Base-by-base conservation (phyloP, 2,329 filamentous ascomycete genomes). In the Delphinella strobiligena region DNA sequence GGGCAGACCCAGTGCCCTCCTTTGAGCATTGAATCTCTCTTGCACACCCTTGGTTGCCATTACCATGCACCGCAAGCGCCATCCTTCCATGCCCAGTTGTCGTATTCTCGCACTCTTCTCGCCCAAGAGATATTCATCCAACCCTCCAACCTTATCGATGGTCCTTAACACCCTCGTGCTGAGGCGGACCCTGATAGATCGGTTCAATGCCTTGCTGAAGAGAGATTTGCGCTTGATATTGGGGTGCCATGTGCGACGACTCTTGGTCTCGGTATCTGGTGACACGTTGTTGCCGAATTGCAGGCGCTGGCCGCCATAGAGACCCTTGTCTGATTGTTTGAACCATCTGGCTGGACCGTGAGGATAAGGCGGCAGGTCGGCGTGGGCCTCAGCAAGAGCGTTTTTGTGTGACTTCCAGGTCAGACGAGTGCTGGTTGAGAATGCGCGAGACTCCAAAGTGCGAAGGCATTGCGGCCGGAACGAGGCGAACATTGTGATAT, bases 41-140 rank as follows among this genome's bases (percentile, higher is more conserved):
- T 78, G 76, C 37, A 93, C 72, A 15, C 64, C 63, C 1, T 69
- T 65, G 4, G 78, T 87, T 65, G 89, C 84, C 80, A 95, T 86
- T 45, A 98, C 68, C 46, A 83, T 74, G 83, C 87, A 95, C 48
- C 91, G 71, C 54, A 98, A 65, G 51, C 80, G 76, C 91, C 91
- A 98, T 5, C 91, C 91, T 48, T 81, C 81, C 38, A 89, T 78
- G 4, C 91, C 91, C 42, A 98, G 68, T 61, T 94, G 85, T 66
- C 80, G 83, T 55, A 96, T 72, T 47, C 91, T 74, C 31, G 70
- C 72, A 12, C 80, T 68, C 63, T 86, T 91, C 58, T 78, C 74
- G 49, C 86, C 87, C 31, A 94, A 69, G 34, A 98, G 68, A 64
- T 98, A 98, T 54, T 87, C 78, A 61, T 98, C 91, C 47, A 98